phyloP scores from a whole-genome alignment of 805 yeast species.

The Yamadazyma kitorensis region DNA sequence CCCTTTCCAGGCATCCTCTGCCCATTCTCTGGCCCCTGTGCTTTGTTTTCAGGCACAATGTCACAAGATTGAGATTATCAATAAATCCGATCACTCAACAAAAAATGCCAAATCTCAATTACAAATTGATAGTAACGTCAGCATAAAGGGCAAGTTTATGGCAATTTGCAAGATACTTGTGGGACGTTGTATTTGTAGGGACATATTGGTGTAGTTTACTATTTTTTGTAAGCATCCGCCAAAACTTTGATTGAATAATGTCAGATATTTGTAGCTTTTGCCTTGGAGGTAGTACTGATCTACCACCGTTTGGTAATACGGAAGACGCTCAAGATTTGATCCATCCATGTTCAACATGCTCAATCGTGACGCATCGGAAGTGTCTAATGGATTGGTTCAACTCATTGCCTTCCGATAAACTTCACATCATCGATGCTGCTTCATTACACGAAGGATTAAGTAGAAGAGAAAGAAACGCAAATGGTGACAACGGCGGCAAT shows the following conservation, averaged over 20 bases:
- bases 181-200: too few relatives aligned
- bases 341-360: conserved; percentile 38
- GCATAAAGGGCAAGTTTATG: too few relatives aligned
- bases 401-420: conserved; percentile 27
- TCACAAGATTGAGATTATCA: too few relatives aligned
- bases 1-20: too few relatives aligned
- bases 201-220: too few relatives aligned
- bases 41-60: too few relatives aligned
- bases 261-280: conserved; percentile 32
- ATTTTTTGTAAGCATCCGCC: too few relatives aligned
- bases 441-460: not conserved
- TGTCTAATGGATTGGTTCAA: conserved; percentile 43
- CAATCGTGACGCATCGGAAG: conserved; percentile 33
- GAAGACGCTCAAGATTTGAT: conserved; percentile 35
- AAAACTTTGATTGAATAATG: not conserved
- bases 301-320: conserved; percentile 37
- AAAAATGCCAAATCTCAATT: not conserved
- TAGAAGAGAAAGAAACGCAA: not conserved
- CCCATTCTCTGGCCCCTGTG: too few relatives aligned
- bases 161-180: too few relatives aligned
- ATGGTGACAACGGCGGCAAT: not conserved
- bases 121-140: too few relatives aligned
- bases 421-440: conserved; percentile 15
- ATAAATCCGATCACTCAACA: too few relatives aligned
- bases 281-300: conserved; percentile 35